Base-by-base conservation (phyloP, 1,284 basidiomycete genomes). In the Rhodotorula mucilaginosa region DNA sequence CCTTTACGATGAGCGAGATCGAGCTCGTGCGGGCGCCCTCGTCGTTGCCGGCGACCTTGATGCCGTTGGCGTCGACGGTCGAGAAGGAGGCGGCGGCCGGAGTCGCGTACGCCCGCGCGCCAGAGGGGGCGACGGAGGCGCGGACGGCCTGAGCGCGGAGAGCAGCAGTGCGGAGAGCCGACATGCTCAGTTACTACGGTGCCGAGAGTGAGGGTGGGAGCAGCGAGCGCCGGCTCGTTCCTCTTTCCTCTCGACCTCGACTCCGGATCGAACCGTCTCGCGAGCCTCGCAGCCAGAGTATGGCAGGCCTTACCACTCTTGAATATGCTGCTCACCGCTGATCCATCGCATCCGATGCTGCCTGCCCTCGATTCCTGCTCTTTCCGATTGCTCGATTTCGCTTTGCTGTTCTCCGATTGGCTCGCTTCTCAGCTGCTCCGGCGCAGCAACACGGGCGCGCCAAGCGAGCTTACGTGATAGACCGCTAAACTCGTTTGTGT, bases 1-100 rank as follows among this genome's bases (percentile, higher is more conserved):
- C 94, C 82, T 93, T 95, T 83, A 95, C 87, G 77, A 95, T 87
- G 79, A 97, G 85, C 64, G 92, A 93, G 79, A 97, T 87, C 76
- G 90, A 87, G 57, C 91, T 85, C 8, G 92, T 94, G 21, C 81
- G 71, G 89, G 87, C 80, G 89, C 88, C 89, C 78, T 88, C 85
- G 84, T 95, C 91, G 74, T 90, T 83, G 47, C 90, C 88, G 49
- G 92, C 90, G 79, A 96, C 88, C 83, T 91, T 93, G 80, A 93
- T 92, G 21, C 88, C 86, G 66, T 85, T 83, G 79, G 81, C 81
- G 62, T 93, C 90, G 77, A 89, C 86, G 73, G 90, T 89, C 72
- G 91, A 90, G 68, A 76, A 74, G 21, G 57, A 29, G 48, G 48
- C 23, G 61, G 64, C 49, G 49, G 72, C 61, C 19, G 69, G 64